These are phyloP conservation scores for Beta lomatogona DNA, from an alignment of 179 eudicot genomes.

Conservation along the genomic window DNA sequence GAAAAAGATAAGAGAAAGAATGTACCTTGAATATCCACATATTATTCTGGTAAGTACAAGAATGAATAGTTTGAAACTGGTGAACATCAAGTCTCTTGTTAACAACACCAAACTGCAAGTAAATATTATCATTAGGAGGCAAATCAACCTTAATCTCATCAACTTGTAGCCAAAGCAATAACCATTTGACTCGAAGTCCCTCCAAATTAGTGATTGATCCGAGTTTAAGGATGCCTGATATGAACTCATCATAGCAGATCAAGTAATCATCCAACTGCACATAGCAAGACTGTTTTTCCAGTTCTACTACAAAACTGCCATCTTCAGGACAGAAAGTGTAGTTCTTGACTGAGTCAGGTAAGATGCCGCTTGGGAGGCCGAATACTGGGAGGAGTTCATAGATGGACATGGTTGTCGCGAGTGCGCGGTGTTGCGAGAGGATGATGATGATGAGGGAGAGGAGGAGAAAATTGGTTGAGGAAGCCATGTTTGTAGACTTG, in stretches of 20 bases:
- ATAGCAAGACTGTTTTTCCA: conserved; percentile 49
- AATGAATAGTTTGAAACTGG: conserved; percentile 55
- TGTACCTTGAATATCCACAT: not conserved
- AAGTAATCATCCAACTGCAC: conserved; percentile 56
- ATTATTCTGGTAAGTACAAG: conserved; percentile 37
- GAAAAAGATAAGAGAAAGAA: not conserved
- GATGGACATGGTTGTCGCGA: not conserved
- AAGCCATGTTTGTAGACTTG: not conserved
- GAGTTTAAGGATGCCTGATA: conserved; percentile 44
- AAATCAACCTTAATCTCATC: conserved; percentile 78
- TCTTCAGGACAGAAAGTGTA: conserved; percentile 51
- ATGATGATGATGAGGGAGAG: not conserved
- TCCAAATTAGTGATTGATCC: conserved; percentile 62
- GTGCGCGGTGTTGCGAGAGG: not conserved
- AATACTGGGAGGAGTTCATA: conserved; percentile 38
- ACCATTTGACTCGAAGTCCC: conserved; percentile 59
- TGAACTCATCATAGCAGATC: conserved; percentile 51
- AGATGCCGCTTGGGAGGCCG: conserved; percentile 71
- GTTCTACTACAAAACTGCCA: conserved; percentile 54
- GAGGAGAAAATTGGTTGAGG: not conserved
- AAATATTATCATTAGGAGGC: conserved; percentile 65
- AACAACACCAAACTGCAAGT: conserved; percentile 64
- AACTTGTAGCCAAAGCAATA: conserved; percentile 65
- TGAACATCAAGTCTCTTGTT: conserved; percentile 60
- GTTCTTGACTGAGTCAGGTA: conserved; percentile 55